Conservation (phyloP, 768 basidiomycete genomes). For the Mycena leptocephala region DNA sequence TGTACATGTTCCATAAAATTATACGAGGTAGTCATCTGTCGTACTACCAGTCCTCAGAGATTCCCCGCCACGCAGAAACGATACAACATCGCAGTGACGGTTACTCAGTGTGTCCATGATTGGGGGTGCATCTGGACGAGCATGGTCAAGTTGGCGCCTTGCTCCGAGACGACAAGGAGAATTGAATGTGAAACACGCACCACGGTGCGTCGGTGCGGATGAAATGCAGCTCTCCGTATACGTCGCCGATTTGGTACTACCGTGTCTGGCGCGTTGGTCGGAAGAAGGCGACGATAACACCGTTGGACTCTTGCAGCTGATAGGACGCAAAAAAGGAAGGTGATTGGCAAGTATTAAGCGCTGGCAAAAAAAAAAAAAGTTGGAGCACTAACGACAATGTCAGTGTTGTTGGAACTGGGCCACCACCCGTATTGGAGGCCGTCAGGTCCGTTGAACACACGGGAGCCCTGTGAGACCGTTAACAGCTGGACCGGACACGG, state of each 20-base stretch:
- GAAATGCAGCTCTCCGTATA: conserved; percentile 90
- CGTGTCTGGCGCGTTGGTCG: conserved; percentile 84
- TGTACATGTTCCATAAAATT: conserved; percentile 29
- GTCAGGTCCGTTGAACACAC: conserved; percentile 88
- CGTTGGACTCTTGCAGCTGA: conserved; percentile 82
- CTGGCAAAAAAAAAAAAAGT: conserved; percentile 33
- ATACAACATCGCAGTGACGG: conserved; percentile 89
- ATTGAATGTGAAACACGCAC: conserved; percentile 62
- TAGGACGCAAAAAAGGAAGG: conserved; percentile 31
- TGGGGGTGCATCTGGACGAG: conserved; percentile 83
- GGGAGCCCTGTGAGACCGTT: conserved; percentile 63
- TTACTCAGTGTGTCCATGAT: conserved; percentile 94
- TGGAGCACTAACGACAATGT: conserved; percentile 69
- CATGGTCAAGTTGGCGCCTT: conserved; percentile 30
- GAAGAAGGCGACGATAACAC: conserved; percentile 84
- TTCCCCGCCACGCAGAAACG: conserved; percentile 78
- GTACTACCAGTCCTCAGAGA: conserved; percentile 46
- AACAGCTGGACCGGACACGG: conserved; percentile 5
- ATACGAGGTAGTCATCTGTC: too few species aligned
- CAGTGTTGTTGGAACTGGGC: conserved; percentile 71
- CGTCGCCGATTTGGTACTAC: conserved; percentile 91
- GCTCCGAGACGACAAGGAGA: conserved; percentile 4
- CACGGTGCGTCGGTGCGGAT: conserved; percentile 85
- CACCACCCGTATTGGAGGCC: conserved; percentile 88
- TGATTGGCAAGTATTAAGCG: conserved; percentile 35